Base-by-base conservation (phyloP, 176 grass and related monocot genomes). In the Elymus sibiricus region DNA sequence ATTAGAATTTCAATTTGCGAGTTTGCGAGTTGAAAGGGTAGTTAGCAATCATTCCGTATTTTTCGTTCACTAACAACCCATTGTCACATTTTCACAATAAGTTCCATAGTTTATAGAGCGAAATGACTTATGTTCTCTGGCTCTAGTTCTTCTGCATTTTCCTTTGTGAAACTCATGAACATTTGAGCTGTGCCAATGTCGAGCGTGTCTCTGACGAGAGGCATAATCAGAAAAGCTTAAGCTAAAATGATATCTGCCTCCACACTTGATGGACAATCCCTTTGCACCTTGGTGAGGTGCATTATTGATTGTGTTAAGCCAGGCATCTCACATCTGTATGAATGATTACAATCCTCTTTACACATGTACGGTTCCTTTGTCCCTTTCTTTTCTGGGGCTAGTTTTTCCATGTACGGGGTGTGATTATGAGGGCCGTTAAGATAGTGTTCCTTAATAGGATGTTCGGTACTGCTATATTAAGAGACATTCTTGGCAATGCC, bases 281-380 rank as follows among this genome's bases (percentile, higher is more conserved):
- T 2, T 51, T 62, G 77, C 38, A 43, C 70, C 8, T 76, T 62
- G 77, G 49, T 87, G 80, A 22, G 67, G 85, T 76, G 76, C 29
- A 76, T 56, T 91, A 64, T 80, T 87, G 22, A 64, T 80, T 87
- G 22, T 39, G 24, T 64, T 55, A 70, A 81, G 70, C 28, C 77
- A 72, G 43, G 77, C 86, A 91, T 63, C 61, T 81, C 81, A 91
- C 81, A 62, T 77, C 77, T 59, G 22, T 67, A 51, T 68, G 76
- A 91, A 85, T 91, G 89, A 91, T 92, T 79, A 78, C 22, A 58
- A 47, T 77, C 56, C 74, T 80, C 58, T 56, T 67, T 84, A 44
- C 35, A 62, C 70, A 60, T 76, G 59, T 62, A 79, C 75, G 44
- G 37, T 49, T 76, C 59, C 59, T 87, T 79, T 86, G 22, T 61